Evolutionary conservation across 176 grass and related monocot species (phyloP), one percentile per base, ranked within the genome.

Genomic region (Zea mays): DNA sequence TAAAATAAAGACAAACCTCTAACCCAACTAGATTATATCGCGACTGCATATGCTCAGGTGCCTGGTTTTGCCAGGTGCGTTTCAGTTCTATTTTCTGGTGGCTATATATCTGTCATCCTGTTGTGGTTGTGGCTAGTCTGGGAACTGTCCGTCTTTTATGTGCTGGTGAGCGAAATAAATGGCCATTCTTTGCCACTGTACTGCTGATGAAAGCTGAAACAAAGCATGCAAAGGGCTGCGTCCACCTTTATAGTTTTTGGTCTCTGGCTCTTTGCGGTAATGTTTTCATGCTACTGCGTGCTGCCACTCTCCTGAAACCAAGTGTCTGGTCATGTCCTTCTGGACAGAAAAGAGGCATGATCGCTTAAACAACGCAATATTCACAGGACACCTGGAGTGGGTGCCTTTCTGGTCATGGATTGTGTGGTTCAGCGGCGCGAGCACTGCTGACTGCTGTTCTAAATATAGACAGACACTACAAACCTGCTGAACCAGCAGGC

Each of bases 1-100:
- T 8, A 64, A 64, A 86, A 78, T 76, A 78, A 84, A 83, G 21
- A 45, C 14, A 11, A 21, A 74, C 54, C 54, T 73, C 44, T 55
- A 47, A 83, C 74, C 37, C 4, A 52, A 3, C 16, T 42, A 0
- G 6, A 8, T 14, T 46, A 45, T 69, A 13, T 13, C 0, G 9
- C 27, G 19, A 14, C 5, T 44, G 44, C 45, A 65, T n/a, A 45
- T 74, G 9, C 7, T n/a, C 16, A 9, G 12, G 4, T 79, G 36
- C 36, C 46, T 10, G 48, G 47, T 16, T 72, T 38, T 37, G 10
- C 50, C 15, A 12, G 17, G 4, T 17, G 45, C 0, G 6, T 35
- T 55, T 19, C 52, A n/a, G 20, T 34, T 43, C 11, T 49, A 11
- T 17, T 43, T 17, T 54, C 21, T 37, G 35, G 5, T 70, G 14